Evolutionary conservation across 441 rosid species (phyloP).

Genomic region (Capsella rubella): DNA sequence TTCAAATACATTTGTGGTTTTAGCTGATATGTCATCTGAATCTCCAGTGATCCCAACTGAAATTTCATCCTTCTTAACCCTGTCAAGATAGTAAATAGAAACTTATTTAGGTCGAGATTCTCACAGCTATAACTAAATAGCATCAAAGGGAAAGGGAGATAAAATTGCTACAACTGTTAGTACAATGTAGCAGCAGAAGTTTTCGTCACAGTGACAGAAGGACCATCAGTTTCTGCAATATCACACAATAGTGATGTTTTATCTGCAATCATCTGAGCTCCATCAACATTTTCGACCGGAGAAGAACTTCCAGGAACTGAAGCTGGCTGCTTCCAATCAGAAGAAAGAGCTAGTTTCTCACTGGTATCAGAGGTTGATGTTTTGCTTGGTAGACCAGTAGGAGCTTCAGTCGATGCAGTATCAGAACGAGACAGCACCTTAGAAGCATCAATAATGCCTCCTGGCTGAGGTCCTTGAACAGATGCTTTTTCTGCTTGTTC

Average conservation of each 20-base stretch:
- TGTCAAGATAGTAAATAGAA: constrained; percentile 44
- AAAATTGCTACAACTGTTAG: constrained; percentile 44
- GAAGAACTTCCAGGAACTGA: constrained; percentile 50
- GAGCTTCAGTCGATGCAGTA: constrained; percentile 46
- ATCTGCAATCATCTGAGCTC: constrained; percentile 43
- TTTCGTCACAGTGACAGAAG: constrained; percentile 44
- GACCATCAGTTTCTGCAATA: constrained; percentile 50
- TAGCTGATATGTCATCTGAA: constrained; percentile 50
- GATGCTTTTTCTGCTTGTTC: constrained; percentile 58
- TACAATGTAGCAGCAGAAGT: constrained; percentile 55
- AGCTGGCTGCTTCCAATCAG: constrained; percentile 46
- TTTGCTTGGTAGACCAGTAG: constrained; percentile 52
- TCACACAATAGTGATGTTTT: constrained; percentile 37
- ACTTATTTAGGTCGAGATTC: constrained; percentile 39
- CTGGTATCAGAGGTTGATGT: constrained; percentile 44
- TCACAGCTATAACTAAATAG: constrained; percentile 16
- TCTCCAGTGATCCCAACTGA: constrained; percentile 50
- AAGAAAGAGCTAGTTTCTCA: constrained; percentile 44
- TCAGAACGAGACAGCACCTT: constrained; percentile 52
- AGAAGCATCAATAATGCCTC: constrained; percentile 47
- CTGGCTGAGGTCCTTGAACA: constrained; percentile 50
- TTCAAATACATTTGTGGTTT: constrained; percentile 56
- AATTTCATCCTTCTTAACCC: constrained; percentile 51
- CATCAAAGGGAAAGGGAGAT: constrained; percentile 30
- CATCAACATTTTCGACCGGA: constrained; percentile 44